These are phyloP conservation scores for Gracilaria domingensis DNA, from an alignment of 23 red algal species.

Conservation along the genomic window DNA sequence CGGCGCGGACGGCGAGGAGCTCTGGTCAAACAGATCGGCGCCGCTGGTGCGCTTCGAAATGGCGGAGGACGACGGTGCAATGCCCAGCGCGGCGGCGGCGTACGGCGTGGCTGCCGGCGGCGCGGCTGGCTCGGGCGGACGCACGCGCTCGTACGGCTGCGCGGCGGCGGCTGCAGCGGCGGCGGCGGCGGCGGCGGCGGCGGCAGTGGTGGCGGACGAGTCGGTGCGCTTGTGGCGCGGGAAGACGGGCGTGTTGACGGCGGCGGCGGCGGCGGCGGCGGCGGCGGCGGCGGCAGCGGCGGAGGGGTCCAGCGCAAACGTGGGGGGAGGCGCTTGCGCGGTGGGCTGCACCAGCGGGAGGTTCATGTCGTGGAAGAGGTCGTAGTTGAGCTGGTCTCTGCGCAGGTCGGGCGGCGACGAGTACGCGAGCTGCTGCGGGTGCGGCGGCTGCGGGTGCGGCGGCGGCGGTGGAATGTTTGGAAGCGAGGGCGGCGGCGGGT, in stretches of 20 bases:
- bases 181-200: conserved; percentile 34
- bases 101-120: not conserved
- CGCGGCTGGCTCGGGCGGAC: not conserved
- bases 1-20: conserved; percentile 44
- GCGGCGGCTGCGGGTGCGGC: not conserved
- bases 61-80: not conserved
- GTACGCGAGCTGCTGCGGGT: conserved; percentile 2
- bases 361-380: conserved; percentile 56
- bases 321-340: not conserved
- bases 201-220: conserved; percentile 1
- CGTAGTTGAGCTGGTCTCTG: conserved; percentile 44
- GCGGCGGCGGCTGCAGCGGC: conserved; percentile 20
- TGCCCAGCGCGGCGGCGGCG: not conserved
- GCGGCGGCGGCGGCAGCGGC: conserved; percentile 32
- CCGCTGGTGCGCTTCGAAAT: conserved; percentile 37
- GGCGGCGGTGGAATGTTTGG: not conserved
- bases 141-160: conserved; percentile 9
- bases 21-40: conserved; percentile 19
- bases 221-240: not conserved
- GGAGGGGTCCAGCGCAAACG: conserved; percentile 25
- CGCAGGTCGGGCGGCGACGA: not conserved
- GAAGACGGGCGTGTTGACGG: not conserved
- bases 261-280: conserved; percentile 21
- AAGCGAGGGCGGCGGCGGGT: not conserved
- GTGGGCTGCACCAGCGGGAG: conserved; percentile 35